Base-by-base conservation (phyloP, 768 basidiomycete genomes). In the Boletus insuetus region DNA sequence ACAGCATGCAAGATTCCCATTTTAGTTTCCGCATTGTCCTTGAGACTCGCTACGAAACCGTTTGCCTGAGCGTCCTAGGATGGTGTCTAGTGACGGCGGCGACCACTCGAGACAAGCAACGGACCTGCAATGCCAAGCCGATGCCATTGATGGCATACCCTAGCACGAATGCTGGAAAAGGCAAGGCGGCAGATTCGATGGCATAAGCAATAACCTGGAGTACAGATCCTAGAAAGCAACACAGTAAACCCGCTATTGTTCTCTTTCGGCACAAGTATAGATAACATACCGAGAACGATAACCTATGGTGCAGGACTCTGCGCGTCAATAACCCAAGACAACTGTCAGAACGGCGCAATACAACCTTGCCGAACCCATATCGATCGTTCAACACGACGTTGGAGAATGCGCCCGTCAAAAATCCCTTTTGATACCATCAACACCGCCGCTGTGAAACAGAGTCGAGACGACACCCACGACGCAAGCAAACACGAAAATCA, bases 61-160 rank as follows among this genome's bases (percentile, higher is more conserved):
- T 80, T 82, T 14, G 74, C 74, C 60, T 79, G 79, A 17, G 80
- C 77, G 47, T 81, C 77, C 74, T 79, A 14, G 29, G 49, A 51
- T 31, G 26, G 29, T 6, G 31, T 37, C 17, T 17, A 31, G 32
- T 47, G 19, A 24, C 16, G n/a, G 14, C 10, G 40, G 12, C 24
- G 16, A 44, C 35, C 9, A 31, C 12, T 4, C n/a, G 10, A 24
- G 2, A 14, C 40, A 24, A 12, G 17, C 9, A 49, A 47, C 65
- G 41, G 54, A 83, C 86, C 72, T 77, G 75, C 20, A 79, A 45
- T 20, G 80, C 75, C 54, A 78, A 55, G 13, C 76, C 78, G 29
- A 79, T 65, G 1, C 80, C 80, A n/a, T 74, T 75, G 52, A 80
- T 60, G 22, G 67, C 58, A 58, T 73, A 82, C 0, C 74, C 72